Evolutionary conservation across 1,139 yeast genomes (phyloP).

Genomic region (Kodamaea alishanica): DNA sequence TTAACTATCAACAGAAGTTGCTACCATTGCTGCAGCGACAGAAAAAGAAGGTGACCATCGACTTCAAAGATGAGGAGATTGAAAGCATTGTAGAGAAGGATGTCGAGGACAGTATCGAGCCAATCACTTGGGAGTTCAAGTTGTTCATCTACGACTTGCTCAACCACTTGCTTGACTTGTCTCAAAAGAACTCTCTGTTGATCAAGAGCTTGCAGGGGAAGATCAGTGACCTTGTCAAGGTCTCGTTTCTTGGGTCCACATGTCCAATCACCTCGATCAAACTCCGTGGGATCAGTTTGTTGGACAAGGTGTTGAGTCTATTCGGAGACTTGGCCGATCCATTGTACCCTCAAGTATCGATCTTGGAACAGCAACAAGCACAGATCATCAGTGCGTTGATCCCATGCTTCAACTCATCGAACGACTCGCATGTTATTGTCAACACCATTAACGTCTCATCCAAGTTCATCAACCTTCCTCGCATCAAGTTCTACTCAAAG

Average conservation of each 20-base stretch:
- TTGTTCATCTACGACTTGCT: slow-evolving; percentile 58
- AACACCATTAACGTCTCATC: slow-evolving; percentile 80
- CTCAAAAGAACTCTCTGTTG: slow-evolving; percentile 39
- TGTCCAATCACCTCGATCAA: slow-evolving; percentile 62
- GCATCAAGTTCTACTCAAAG: slow-evolving; percentile 45
- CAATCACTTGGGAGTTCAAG: slow-evolving; percentile 68
- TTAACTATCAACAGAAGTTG: slow-evolving; percentile 39
- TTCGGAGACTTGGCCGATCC: slow-evolving; percentile 68
- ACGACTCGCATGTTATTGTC: slow-evolving; percentile 70
- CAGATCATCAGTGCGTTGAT: slow-evolving; percentile 86
- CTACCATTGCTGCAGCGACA: slow-evolving; percentile 44
- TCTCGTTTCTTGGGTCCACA: slow-evolving; percentile 84
- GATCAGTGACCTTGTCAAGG: slow-evolving; percentile 69
- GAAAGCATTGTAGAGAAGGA: slow-evolving; percentile 41
- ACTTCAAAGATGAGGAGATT: slow-evolving; percentile 44
- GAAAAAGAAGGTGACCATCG: slow-evolving; percentile 38
- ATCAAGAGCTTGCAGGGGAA: slow-evolving; percentile 43
- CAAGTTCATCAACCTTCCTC: slow-evolving; percentile 56
- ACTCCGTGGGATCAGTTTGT: slow-evolving; percentile 60
- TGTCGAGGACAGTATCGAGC: slow-evolving; percentile 42
- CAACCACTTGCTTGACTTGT: slow-evolving; percentile 44
- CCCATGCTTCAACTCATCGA: slow-evolving; percentile 79
- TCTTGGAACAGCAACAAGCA: slow-evolving; percentile 90
- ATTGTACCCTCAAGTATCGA: slow-evolving; percentile 63
- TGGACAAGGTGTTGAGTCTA: slow-evolving; percentile 40